These are phyloP conservation scores for Fusarium verrucosum DNA, from an alignment of 2,329 filamentous ascomycete genomes.

Conservation along the genomic window DNA sequence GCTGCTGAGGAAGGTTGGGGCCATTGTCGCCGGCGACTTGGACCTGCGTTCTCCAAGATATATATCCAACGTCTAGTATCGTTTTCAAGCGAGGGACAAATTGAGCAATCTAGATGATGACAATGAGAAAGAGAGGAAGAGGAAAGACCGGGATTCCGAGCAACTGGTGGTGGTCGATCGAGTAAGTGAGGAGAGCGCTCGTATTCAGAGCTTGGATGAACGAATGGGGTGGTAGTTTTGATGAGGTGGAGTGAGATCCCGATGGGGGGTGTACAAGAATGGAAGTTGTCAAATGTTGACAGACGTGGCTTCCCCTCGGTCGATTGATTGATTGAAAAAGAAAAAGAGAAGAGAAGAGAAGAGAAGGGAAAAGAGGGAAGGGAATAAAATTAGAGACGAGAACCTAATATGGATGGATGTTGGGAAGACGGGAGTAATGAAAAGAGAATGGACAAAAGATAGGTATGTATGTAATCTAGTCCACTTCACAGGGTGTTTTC, in stretches of 20 bases:
- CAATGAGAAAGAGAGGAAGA: conserved; percentile 4
- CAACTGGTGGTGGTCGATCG: conserved; percentile 3
- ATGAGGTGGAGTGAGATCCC: conserved; percentile 33
- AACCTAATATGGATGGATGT: conserved; percentile 5
- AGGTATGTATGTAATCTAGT: conserved; percentile 1
- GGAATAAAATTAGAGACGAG: neutral
- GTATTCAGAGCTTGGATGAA: conserved; percentile 31
- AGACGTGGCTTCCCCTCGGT: conserved; percentile 10
- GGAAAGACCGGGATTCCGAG: conserved; percentile 28
- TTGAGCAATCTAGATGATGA: conserved; percentile 2
- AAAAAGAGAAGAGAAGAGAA: conserved; percentile 3
- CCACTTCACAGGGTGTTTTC: conserved; percentile 12
- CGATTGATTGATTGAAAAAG: too few species aligned
- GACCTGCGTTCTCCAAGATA: conserved; percentile 23
- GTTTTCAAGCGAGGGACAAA: conserved; percentile 12
- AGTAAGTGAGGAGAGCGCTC: conserved; percentile 25
- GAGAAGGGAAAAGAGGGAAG: neutral
- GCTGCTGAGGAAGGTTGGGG: conserved; percentile 73
- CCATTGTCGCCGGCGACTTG: conserved; percentile 55
- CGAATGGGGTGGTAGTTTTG: conserved; percentile 27
- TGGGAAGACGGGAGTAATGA: neutral
- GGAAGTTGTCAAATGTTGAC: conserved; percentile 14
- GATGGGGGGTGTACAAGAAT: conserved; percentile 31
- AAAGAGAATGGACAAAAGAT: neutral
- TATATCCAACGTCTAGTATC: conserved; percentile 13